These are phyloP conservation scores for Aspergillus calidoustus DNA, from an alignment of 2,329 filamentous ascomycete genomes.

Conservation along the genomic window DNA sequence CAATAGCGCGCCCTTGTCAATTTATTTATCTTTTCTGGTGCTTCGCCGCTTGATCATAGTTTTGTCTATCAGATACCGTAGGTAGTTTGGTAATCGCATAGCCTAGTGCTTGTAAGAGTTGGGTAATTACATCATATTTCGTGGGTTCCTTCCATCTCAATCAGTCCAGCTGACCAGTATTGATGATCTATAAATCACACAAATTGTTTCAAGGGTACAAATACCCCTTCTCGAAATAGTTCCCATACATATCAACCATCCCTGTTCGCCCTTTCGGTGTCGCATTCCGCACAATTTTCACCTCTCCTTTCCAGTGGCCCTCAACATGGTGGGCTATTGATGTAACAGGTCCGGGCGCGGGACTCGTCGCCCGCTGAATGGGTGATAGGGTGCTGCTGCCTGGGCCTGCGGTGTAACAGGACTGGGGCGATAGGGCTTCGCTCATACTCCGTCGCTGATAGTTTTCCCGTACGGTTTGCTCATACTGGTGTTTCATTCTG, in stretches of 20 bases:
- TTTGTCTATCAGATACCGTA: slow-evolving; percentile 32
- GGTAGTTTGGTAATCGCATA: slow-evolving; percentile 14
- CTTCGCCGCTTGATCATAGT: slow-evolving; percentile 28
- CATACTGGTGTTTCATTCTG: slow-evolving; percentile 56
- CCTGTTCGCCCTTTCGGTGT: slow-evolving; percentile 46
- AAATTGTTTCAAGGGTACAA: slow-evolving; percentile 50
- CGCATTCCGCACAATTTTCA: slow-evolving; percentile 59
- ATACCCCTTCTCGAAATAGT: slow-evolving; percentile 58
- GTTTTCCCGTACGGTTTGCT: slow-evolving; percentile 36
- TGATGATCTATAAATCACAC: too few relatives aligned
- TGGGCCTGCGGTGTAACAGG: slow-evolving; percentile 18
- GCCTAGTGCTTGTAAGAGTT: not conserved
- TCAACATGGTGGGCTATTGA: slow-evolving; percentile 51
- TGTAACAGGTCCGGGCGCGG: slow-evolving; percentile 26
- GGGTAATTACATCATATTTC: too few relatives aligned
- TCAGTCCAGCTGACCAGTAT: too few relatives aligned
- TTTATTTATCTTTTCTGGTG: slow-evolving; percentile 19
- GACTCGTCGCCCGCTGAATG: slow-evolving; percentile 13
- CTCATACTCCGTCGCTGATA: slow-evolving; percentile 32
- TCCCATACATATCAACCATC: slow-evolving; percentile 58
- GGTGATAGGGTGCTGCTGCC: slow-evolving; percentile 19
- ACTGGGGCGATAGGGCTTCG: slow-evolving; percentile 27
- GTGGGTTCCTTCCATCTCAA: too few relatives aligned
- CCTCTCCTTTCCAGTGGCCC: slow-evolving; percentile 64
- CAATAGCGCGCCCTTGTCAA: slow-evolving; percentile 18